Conservation (phyloP, 2,329 filamentous ascomycete genomes). For the Microdochium trichocladiopsis region DNA sequence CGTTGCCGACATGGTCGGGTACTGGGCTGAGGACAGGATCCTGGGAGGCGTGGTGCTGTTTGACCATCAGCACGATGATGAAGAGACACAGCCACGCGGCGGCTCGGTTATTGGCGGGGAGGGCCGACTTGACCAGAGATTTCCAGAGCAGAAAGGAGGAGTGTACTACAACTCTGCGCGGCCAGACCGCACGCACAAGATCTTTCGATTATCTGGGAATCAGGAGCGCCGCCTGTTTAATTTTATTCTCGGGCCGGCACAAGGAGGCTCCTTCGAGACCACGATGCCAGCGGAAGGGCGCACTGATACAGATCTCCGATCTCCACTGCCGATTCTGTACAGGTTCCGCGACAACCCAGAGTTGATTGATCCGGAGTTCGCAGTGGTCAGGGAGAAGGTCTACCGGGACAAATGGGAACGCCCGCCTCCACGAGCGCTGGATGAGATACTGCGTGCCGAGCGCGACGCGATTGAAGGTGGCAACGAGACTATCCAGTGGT, state of each 20-base stretch:
- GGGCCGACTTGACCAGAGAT: not conserved
- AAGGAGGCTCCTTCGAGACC: not conserved
- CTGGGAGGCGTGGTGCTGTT: slow-evolving; percentile 18
- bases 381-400: not conserved
- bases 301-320: not conserved
- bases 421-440: not conserved
- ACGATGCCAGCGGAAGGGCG: not conserved
- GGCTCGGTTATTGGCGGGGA: too few relatives aligned
- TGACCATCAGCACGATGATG: slow-evolving; percentile 4
- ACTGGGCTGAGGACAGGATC: slow-evolving; percentile 16
- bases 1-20: slow-evolving; percentile 15
- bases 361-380: not conserved
- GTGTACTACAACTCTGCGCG: not conserved
- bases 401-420: not conserved
- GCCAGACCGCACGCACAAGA: not conserved
- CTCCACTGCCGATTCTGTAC: not conserved
- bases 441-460: not conserved
- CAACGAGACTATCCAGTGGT: not conserved
- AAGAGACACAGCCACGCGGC: not conserved
- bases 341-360: not conserved
- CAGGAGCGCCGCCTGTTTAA: not conserved
- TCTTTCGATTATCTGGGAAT: not conserved
- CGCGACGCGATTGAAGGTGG: not conserved
- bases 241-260: not conserved
- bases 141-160: not conserved